Evolutionary conservation across 2,329 filamentous ascomycete species (phyloP), one percentile per base, ranked within the genome.

Genomic region (Colletotrichum siamense): DNA sequence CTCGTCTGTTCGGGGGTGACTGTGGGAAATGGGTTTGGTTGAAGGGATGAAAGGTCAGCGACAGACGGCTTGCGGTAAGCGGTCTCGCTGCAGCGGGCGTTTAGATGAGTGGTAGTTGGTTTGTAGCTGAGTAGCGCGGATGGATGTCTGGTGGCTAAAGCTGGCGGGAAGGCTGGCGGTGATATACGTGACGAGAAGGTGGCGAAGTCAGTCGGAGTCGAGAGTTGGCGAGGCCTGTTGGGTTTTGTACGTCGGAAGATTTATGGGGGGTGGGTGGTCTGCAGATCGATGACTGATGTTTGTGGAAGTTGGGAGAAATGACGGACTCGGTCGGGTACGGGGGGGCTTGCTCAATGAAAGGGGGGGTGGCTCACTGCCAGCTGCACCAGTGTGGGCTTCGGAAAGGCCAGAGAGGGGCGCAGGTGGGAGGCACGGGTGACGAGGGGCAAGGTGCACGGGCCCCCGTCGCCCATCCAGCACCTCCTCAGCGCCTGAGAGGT

Each of bases 1-100:
- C 94, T 94, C 93, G 93, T 90, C 90, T 92, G 92, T 93, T 91
- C 84, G 85, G 88, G 89, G 90, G 88, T 87, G 82, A 85, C 86
- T 82, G 85, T 85, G 88, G 89, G 89, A 90, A 87, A 90, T 85
- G 86, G 87, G 86, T 89, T 87, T 85, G 24, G 86, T 80, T 85
- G 77, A 81, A 80, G 82, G 77, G 80, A 82, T 81, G 79, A 79
- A 80, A 82, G 81, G 82, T 84, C 81, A 89, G 89, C 89, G 89
- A 90, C 88, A 84, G 88, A 90, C 88, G 83, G 86, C 85, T 86
- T 77, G 83, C 82, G 81, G 39, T 81, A 84, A 85, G 84, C 64
- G 70, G 86, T 84, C 89, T 90, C 88, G 89, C 88, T 89, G 81
- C 36, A 22, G 55, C 52, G 62, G 24, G 61, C 39, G 71, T 68